These are phyloP conservation scores for Elsinoe arachidis DNA, from an alignment of 2,329 filamentous ascomycete species.

Conservation along the genomic window DNA sequence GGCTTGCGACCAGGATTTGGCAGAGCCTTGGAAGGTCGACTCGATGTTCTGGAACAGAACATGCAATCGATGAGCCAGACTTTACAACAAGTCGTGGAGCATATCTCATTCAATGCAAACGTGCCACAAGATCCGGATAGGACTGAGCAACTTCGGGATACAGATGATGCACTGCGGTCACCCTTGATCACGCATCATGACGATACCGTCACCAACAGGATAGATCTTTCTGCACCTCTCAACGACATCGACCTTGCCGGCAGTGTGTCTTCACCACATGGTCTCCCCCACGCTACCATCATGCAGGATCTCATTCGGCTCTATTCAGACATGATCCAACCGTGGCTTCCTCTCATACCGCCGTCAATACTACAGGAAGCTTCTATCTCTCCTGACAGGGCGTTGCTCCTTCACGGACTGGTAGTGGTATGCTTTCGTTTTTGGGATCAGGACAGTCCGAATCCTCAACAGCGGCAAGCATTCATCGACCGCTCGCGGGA, in stretches of 20 bases:
- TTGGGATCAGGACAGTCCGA: neutral
- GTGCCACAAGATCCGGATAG: too few species aligned
- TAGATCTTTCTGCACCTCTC: too few species aligned
- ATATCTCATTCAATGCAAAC: neutral
- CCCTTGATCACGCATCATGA: too few species aligned
- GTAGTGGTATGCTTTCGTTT: neutral
- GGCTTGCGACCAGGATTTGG: neutral
- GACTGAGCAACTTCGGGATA: too few species aligned
- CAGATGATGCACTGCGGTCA: too few species aligned
- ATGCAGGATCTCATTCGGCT: neutral
- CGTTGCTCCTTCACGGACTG: neutral
- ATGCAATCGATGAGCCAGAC: neutral
- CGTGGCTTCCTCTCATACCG: neutral
- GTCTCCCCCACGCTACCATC: neutral
- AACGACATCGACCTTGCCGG: too few species aligned
- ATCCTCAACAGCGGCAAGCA: neutral
- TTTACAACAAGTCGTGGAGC: neutral
- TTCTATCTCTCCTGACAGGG: neutral
- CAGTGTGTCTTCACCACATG: neutral
- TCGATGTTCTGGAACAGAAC: neutral
- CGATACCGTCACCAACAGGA: too few species aligned
- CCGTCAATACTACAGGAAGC: neutral
- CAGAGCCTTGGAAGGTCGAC: neutral
- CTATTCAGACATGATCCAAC: neutral
- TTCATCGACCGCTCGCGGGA: too few species aligned